phyloP scores from a whole-genome alignment of 495 filamentous ascomycete species.

The Eremomyces bilateralis region DNA sequence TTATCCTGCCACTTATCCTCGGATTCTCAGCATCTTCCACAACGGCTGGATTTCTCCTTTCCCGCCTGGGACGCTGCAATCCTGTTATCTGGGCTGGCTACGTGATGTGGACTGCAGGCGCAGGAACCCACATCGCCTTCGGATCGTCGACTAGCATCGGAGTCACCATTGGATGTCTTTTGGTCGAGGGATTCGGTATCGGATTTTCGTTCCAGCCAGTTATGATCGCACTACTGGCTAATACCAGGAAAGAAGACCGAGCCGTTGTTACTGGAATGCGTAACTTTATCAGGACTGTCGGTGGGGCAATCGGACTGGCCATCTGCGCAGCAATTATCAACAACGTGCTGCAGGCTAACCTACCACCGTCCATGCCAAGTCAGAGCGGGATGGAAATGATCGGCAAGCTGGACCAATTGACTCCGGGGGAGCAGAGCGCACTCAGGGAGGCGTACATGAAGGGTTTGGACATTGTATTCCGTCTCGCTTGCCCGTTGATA shows the following conservation, averaged over 20 bases:
- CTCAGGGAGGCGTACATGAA: conserved; percentile 12
- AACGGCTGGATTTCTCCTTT: conserved; percentile 17
- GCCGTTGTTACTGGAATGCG: conserved; percentile 3
- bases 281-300: conserved; percentile 3
- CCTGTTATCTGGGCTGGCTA: neutral
- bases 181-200: conserved; percentile 2
- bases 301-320: conserved; percentile 2
- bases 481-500: conserved; percentile 1
- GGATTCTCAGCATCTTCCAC: conserved; percentile 27
- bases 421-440: too few relatives aligned
- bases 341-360: neutral
- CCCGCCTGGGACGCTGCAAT: neutral
- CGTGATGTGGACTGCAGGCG: conserved; percentile 3
- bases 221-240: conserved; percentile 3
- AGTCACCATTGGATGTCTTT: neutral
- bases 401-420: too few relatives aligned
- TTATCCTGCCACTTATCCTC: conserved; percentile 28
- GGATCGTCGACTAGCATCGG: neutral
- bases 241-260: conserved; percentile 3
- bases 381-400: too few relatives aligned
- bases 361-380: too few relatives aligned
- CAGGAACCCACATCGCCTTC: conserved; percentile 1
- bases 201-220: conserved; percentile 5
- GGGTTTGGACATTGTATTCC: conserved; percentile 12
- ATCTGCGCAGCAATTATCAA: neutral